Base-by-base conservation (phyloP, 139 green algal species). In the Tetradesmus obliquus region DNA sequence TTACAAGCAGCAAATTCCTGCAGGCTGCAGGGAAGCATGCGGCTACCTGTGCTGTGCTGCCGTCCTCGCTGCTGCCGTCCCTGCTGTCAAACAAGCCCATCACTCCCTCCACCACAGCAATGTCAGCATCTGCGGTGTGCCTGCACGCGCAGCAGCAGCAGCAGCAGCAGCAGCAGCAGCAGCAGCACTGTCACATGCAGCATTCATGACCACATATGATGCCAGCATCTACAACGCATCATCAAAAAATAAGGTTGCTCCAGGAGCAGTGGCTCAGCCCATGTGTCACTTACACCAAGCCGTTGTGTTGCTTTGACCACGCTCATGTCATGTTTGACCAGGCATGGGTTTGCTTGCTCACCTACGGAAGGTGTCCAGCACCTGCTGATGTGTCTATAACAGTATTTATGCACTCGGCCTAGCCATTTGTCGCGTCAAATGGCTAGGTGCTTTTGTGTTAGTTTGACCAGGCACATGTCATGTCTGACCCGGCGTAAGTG, bases 31-130 rank as follows among this genome's bases (percentile, higher is more conserved):
- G 8, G 19, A 9, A 13, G 20, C 74, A 82, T 17, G 24, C 13
- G 5, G 20, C 20, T 54, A 91, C 88, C 88, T 91, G 88, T 66
- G 88, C 88, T 54, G 88, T 92, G 58, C 80, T 88, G 58, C 88
- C 88, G 45, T 92, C 88, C 7, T 92, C 92, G 76, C 96, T 94
- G 4, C 86, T 89, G 13, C 95, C 97, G 91, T 99, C 97, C 55
- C 88, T 88, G 62, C 88, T 88, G 88, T 92, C 88, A 93, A 96
- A 99, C 3, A 99, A 93, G 9, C 97, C 97, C 93, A 96, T 96
- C 17, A 96, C 94, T 13, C 97, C 97, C 86, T 99, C 97, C 17
- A 99, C 92, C 6, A 99, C 91, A 0, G 94, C 95, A 19, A 99
- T 87, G 92, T 99, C 97, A 10, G 95, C 95, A 32, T 94, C 93